These are phyloP conservation scores for Phellinidium pouzarii DNA, from an alignment of 1,284 basidiomycete genomes.

Conservation along the genomic window DNA sequence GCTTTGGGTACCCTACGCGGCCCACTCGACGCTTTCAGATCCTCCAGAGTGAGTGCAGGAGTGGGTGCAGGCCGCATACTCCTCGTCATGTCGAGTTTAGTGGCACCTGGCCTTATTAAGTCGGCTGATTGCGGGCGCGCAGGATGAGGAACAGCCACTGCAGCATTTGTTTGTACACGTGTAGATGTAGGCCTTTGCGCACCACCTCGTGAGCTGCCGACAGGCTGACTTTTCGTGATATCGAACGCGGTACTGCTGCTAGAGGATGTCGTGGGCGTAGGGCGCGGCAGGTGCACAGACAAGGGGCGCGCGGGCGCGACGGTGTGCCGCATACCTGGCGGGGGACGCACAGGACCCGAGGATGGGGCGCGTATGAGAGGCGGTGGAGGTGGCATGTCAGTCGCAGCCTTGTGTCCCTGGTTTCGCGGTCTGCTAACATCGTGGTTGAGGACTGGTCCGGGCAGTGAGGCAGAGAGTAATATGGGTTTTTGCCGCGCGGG, in stretches of 20 bases:
- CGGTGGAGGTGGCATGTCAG: constrained; percentile 3
- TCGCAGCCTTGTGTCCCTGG: background rate
- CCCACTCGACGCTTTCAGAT: background rate
- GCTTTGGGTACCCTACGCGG: constrained; percentile 4
- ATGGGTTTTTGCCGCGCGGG: constrained; percentile 16
- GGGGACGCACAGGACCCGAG: constrained; percentile 13
- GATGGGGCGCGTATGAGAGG: constrained; percentile 5
- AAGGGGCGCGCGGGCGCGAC: constrained; percentile 3
- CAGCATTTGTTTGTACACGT: background rate
- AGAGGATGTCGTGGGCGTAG: no score
- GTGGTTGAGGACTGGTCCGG: constrained; percentile 16
- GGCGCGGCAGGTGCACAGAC: constrained; percentile 6
- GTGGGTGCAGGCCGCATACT: background rate
- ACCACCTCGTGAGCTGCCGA: background rate
- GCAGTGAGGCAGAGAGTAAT: constrained; percentile 21
- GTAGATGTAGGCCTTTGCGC: constrained; percentile 6
- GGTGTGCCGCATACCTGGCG: constrained; percentile 11
- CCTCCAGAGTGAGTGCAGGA: background rate
- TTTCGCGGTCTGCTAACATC: background rate
- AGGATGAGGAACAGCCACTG: background rate
- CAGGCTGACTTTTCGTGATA: background rate
- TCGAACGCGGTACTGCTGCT: background rate
- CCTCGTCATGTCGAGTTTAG: background rate
- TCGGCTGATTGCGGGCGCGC: background rate
- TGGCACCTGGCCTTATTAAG: background rate